Evolutionary conservation across 2,329 filamentous ascomycete genomes (phyloP).

Genomic region (Fusarium poae): DNA sequence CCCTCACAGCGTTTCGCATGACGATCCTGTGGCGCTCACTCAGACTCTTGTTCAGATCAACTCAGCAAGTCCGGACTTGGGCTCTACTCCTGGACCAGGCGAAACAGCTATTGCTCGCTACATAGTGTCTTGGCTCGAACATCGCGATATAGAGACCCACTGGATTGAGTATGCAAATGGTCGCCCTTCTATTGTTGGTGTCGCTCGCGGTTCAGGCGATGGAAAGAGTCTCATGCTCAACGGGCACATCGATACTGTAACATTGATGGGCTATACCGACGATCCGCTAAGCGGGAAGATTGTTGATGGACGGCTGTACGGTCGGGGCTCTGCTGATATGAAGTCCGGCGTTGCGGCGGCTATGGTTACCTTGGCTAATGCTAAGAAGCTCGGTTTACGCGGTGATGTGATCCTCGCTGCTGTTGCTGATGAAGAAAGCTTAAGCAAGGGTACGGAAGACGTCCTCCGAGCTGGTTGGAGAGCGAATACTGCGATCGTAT

Average conservation of each 20-base stretch:
- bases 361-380: constrained; percentile 57
- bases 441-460: constrained; percentile 64
- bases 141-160: constrained; percentile 64
- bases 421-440: constrained; percentile 66
- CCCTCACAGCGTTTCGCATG: constrained; percentile 57
- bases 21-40: constrained; percentile 59
- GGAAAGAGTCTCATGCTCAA: constrained; percentile 66
- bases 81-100: constrained; percentile 58
- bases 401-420: constrained; percentile 67
- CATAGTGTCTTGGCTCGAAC: constrained; percentile 63
- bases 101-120: constrained; percentile 62
- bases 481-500: constrained; percentile 65
- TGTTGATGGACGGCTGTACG: constrained; percentile 57
- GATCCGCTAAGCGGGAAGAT: constrained; percentile 60
- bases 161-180: constrained; percentile 61
- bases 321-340: constrained; percentile 65
- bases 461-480: constrained; percentile 65
- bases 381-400: constrained; percentile 54
- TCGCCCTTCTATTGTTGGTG: constrained; percentile 64
- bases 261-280: constrained; percentile 59
- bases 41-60: constrained; percentile 62
- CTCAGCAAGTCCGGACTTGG: constrained; percentile 62
- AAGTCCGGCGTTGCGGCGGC: constrained; percentile 64
- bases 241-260: constrained; percentile 67
- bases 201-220: constrained; percentile 60